Base-by-base conservation (phyloP, 225 moss, liverwort and hornwort genomes). In the Thuidium tamariscinum region DNA sequence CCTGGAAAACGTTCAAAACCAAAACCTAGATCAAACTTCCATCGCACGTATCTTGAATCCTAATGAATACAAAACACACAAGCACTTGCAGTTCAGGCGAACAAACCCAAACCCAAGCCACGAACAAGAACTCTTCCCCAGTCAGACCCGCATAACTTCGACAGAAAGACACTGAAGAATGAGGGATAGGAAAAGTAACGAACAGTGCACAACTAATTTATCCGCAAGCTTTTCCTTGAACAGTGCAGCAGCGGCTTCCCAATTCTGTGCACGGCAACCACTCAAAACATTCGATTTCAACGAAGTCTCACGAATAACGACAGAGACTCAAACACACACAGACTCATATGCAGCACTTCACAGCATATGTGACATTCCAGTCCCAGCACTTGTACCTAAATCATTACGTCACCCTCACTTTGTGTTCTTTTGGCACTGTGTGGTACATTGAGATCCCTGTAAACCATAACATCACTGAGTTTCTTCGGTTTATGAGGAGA, bases 401-500 rank as follows among this genome's bases (percentile, higher is more conserved):
- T 89, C 89, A 93, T 92, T 65, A 88, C 89, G 68, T 94, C 94
- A 84, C 93, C 92, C 81, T 94, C 96, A 82, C 96, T 94, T 82
- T 95, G 96, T 83, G 94, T 93, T 77, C 96, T 90, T 88, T 96
- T 95, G n/a, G 93, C 91, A 70, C 94, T 93, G 81, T 95, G 96
- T 69, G 89, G 90, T 72, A 91, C 71, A 81, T 91, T 95, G 36
- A 92, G 89, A 88, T 93, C 96, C 92, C 95, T 96, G 94, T 62
- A 59, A 65, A 72, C 73, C 84, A 69, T 17, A 81, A 79, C 37
- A 82, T 16, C 41, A 83, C 22, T 85, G 26, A 90, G 84, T 65
- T 77, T 63, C 74, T 82, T 79, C 22, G 26, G 41, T 54, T 61
- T 37, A 11, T 32, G 42, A 77, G 39, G 65, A 81, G 51, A 78